These are phyloP conservation scores for Brassica incana DNA, from an alignment of 345 rosid genomes.

Conservation along the genomic window DNA sequence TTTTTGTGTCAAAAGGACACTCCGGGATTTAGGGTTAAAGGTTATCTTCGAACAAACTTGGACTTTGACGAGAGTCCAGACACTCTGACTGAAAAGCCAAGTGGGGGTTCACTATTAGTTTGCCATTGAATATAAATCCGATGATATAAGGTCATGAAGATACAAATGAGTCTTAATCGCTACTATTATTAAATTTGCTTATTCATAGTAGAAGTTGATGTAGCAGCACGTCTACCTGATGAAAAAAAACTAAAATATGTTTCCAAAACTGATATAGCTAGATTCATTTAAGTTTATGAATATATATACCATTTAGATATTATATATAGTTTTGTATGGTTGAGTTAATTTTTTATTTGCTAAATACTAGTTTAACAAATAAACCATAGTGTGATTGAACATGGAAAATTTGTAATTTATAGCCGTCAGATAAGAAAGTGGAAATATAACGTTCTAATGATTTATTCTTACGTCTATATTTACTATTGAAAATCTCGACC, in stretches of 20 bases:
- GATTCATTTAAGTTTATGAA: neutral
- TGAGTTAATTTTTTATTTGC: neutral
- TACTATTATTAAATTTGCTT: neutral
- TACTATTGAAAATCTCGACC: neutral
- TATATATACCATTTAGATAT: neutral
- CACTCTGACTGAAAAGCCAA: slow-evolving; percentile 34
- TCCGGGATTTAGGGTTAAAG: slow-evolving; percentile 71
- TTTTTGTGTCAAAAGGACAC: slow-evolving; percentile 40
- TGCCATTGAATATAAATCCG: slow-evolving; percentile 13
- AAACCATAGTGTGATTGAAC: neutral
- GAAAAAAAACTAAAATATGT: neutral
- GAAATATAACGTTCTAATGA: neutral
- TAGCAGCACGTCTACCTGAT: neutral
- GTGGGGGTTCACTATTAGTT: slow-evolving; percentile 30
- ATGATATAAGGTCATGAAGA: neutral
- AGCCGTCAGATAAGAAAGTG: neutral
- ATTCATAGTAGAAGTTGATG: neutral
- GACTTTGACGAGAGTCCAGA: slow-evolving; percentile 60
- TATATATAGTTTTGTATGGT: neutral
- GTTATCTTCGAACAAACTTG: slow-evolving; percentile 45
- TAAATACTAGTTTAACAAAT: neutral
- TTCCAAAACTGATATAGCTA: neutral
- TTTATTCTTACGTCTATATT: neutral
- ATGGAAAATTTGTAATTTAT: neutral
- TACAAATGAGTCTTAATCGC: neutral